These are phyloP conservation scores for Suillus clintonianus DNA, from an alignment of 768 basidiomycete species.

Conservation along the genomic window DNA sequence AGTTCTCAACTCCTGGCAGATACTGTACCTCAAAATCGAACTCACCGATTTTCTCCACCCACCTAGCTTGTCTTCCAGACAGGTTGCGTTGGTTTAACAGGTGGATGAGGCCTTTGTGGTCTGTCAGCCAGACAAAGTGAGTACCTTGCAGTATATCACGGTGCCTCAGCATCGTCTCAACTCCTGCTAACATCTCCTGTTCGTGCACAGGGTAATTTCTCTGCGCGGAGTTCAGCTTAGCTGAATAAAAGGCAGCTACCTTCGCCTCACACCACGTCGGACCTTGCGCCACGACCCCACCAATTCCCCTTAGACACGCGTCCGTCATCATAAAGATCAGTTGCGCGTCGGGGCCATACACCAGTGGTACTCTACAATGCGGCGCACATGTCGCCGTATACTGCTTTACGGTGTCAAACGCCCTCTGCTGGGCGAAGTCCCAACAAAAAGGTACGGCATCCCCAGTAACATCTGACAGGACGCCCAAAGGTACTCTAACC, in stretches of 20 bases:
- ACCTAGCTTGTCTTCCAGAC: too few species aligned
- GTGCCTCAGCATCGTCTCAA: constrained; percentile 35
- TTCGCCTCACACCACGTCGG: too few species aligned
- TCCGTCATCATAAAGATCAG: too few species aligned
- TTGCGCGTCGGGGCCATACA: too few species aligned
- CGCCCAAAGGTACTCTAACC: not conserved
- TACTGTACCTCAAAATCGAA: too few species aligned
- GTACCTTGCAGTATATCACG: constrained; percentile 32
- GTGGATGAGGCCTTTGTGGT: constrained; percentile 27
- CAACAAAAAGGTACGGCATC: constrained; percentile 9
- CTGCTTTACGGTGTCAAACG: constrained; percentile 17
- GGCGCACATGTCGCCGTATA: too few species aligned
- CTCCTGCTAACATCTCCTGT: constrained; percentile 37
- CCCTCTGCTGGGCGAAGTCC: constrained; percentile 21
- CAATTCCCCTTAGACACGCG: too few species aligned
- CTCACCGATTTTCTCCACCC: too few species aligned
- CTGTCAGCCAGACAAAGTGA: constrained; percentile 29
- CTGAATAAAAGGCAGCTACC: too few species aligned
- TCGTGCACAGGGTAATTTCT: constrained; percentile 44
- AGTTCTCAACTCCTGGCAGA: too few species aligned
- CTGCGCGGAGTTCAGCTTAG: constrained; percentile 36
- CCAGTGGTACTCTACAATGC: too few species aligned
- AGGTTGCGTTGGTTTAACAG: constrained; percentile 37
- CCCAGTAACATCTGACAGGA: not conserved
- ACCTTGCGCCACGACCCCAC: constrained; percentile 25